These are phyloP conservation scores for Aureobasidium pullulans DNA, from an alignment of 2,329 filamentous ascomycete genomes.

Conservation along the genomic window DNA sequence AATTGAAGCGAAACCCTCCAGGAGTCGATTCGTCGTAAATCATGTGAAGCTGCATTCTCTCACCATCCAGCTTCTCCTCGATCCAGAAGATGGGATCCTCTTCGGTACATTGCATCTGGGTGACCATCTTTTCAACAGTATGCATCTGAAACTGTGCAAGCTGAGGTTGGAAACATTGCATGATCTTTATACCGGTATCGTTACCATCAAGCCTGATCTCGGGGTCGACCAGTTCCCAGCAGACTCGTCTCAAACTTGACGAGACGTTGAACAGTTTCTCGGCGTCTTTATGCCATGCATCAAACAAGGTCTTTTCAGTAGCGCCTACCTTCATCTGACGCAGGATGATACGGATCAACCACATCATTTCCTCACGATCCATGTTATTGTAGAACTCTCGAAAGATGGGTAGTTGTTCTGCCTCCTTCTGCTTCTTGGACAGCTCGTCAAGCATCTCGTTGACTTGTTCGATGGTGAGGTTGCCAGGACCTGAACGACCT, in stretches of 20 bases:
- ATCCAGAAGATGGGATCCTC: constrained; percentile 84
- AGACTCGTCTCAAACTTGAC: constrained; percentile 81
- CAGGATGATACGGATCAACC: constrained; percentile 89
- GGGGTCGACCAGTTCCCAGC: constrained; percentile 83
- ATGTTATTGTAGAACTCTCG: constrained; percentile 79
- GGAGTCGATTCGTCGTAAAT: constrained; percentile 57
- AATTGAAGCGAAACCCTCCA: constrained; percentile 69
- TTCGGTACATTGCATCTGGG: constrained; percentile 56
- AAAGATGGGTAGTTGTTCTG: constrained; percentile 76
- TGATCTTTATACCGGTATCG: constrained; percentile 66
- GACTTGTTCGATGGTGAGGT: constrained; percentile 82
- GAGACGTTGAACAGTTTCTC: constrained; percentile 71
- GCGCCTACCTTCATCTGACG: constrained; percentile 70
- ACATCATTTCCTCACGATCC: constrained; percentile 89
- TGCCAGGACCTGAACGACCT: constrained; percentile 63
- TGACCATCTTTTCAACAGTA: constrained; percentile 71
- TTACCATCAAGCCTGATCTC: constrained; percentile 65
- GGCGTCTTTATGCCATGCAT: constrained; percentile 51
- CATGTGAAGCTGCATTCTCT: constrained; percentile 97
- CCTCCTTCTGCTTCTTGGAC: constrained; percentile 66
- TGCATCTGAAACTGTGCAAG: constrained; percentile 86
- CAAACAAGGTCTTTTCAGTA: constrained; percentile 80
- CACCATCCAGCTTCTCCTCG: constrained; percentile 94
- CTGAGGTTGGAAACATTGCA: constrained; percentile 96
- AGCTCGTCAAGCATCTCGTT: constrained; percentile 78